Conservation (phyloP, 148 eudicot genomes). For the Vaccinium darrowii region DNA sequence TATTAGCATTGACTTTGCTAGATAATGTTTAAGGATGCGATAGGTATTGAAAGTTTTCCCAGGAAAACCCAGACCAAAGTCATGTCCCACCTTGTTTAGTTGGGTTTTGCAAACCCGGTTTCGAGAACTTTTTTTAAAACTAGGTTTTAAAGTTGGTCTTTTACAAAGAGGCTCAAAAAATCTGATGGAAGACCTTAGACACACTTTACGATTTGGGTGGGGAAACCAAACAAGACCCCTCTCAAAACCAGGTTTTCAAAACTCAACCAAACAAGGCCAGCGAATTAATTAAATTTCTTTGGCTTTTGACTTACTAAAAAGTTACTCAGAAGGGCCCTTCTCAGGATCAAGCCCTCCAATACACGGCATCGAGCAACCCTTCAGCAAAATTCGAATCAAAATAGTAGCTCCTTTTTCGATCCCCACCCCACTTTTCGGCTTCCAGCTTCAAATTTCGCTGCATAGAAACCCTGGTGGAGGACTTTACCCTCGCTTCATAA, state of each 20-base stretch:
- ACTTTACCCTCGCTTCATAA: neutral
- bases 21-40: neutral
- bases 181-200: no score
- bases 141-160: no score
- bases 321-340: neutral
- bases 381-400: neutral
- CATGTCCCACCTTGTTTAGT: neutral
- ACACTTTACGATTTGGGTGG: no score
- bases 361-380: neutral
- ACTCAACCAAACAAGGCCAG: no score
- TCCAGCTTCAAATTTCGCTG: neutral
- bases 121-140: no score
- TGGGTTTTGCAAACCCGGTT: no score
- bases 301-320: neutral
- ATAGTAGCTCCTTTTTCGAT: neutral
- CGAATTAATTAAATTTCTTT: no score
- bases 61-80: neutral
- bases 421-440: neutral
- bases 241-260: no score
- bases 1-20: neutral
- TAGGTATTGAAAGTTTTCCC: neutral
- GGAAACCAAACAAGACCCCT: no score
- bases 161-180: no score
- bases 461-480: neutral
- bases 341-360: neutral